Evolutionary conservation across 2,329 filamentous ascomycete species (phyloP).

Genomic region (Thielaviopsis ethacetica): DNA sequence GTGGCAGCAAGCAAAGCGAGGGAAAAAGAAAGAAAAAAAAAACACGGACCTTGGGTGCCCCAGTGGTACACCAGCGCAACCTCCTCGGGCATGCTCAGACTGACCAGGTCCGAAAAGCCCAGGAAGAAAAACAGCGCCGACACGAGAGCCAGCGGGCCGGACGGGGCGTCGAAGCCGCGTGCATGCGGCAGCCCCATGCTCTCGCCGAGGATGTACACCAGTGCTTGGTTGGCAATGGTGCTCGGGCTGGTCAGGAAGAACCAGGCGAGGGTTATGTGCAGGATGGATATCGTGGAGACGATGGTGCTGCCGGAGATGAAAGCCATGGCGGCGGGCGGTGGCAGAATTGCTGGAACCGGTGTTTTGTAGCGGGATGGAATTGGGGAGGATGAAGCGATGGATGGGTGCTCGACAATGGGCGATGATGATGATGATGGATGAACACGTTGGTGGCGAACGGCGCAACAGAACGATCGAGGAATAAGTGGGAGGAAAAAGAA

Average conservation of each 20-base stretch:
- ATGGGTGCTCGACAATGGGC: not conserved
- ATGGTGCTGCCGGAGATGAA: slow-evolving; percentile 67
- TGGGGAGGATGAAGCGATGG: not conserved
- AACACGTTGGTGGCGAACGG: too few relatives aligned
- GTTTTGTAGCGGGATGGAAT: not conserved
- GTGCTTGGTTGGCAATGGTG: slow-evolving; percentile 57
- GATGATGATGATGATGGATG: too few relatives aligned
- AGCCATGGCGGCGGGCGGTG: slow-evolving; percentile 42
- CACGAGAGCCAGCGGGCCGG: slow-evolving; percentile 58
- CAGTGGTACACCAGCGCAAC: slow-evolving; percentile 46
- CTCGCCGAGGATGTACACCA: slow-evolving; percentile 70
- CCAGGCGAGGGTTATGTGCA: slow-evolving; percentile 70
- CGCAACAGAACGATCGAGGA: too few relatives aligned
- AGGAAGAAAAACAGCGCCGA: slow-evolving; percentile 47
- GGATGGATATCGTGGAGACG: slow-evolving; percentile 65
- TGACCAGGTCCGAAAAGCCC: slow-evolving; percentile 47
- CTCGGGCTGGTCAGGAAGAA: slow-evolving; percentile 65
- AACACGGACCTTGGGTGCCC: slow-evolving; percentile 44
- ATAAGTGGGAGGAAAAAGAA: not conserved
- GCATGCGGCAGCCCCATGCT: slow-evolving; percentile 61
- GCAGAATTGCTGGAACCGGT: too few relatives aligned
- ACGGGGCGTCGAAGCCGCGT: slow-evolving; percentile 49
- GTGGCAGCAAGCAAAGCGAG: not conserved
- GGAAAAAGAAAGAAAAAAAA: slow-evolving; percentile 14
- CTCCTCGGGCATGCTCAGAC: slow-evolving; percentile 53